Conservation (phyloP, 495 filamentous ascomycete genomes). For the Annulohypoxylon stygium region DNA sequence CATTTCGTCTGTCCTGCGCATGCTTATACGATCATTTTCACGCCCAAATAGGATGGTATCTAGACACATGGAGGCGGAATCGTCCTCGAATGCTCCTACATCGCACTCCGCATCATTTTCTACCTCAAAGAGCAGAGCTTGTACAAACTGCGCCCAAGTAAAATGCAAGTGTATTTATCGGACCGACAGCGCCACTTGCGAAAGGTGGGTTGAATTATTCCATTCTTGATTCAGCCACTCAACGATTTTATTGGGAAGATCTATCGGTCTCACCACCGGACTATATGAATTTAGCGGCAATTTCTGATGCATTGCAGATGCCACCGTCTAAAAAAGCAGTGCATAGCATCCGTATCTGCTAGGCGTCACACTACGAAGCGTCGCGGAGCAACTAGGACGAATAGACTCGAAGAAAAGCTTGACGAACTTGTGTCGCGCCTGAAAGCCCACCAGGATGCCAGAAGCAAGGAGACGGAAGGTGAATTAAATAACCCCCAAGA, state of each 20-base stretch:
- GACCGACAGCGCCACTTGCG: conserved; percentile 55
- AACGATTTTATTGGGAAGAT: background rate
- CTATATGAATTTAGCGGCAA: background rate
- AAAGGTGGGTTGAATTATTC: conserved; percentile 54
- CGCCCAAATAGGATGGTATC: background rate
- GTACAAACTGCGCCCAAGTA: conserved; percentile 64
- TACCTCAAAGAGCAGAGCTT: conserved; percentile 58
- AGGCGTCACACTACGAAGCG: conserved; percentile 52
- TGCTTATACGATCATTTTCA: background rate
- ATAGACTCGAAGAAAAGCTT: conserved; percentile 65
- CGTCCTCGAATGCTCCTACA: conserved; percentile 3
- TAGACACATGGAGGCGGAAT: conserved; percentile 10
- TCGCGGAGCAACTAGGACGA: conserved; percentile 46
- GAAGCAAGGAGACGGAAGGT: conserved; percentile 40
- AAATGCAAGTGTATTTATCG: conserved; percentile 67
- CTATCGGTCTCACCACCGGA: background rate
- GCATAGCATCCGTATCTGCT: conserved; percentile 53
- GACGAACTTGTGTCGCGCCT: conserved; percentile 64
- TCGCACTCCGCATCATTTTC: conserved; percentile 18
- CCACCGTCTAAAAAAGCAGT: conserved; percentile 61
- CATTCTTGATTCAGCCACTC: conserved; percentile 1
- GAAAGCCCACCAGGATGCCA: conserved; percentile 45
- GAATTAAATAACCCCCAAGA: conserved; percentile 54
- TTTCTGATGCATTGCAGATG: conserved; percentile 56
- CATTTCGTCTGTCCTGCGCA: background rate